Evolutionary conservation across 176 grass and related monocot genomes (phyloP).

Genomic region (Chrysopogon serrulatus): DNA sequence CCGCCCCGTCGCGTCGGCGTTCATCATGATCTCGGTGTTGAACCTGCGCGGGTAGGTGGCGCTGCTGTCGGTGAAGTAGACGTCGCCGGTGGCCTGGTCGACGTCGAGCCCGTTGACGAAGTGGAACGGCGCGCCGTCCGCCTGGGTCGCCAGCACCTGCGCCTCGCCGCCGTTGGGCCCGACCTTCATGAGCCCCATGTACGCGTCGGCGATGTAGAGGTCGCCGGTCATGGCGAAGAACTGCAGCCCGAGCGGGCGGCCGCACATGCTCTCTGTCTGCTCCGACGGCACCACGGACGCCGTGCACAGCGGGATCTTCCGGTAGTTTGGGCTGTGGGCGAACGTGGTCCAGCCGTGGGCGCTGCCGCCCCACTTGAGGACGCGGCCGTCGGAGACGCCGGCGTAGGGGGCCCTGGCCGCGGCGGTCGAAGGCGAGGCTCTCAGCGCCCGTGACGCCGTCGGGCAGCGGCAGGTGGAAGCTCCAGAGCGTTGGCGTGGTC

Average conservation of each 20-base stretch:
- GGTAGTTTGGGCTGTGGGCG: constrained; percentile 34
- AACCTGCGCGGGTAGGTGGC: constrained; percentile 34
- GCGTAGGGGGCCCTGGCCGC: too few species aligned
- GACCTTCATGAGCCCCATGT: constrained; percentile 40
- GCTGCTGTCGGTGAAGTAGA: constrained; percentile 74
- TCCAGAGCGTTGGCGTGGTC: too few species aligned
- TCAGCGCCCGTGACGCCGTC: too few species aligned
- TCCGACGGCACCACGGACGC: background rate
- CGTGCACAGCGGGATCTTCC: background rate
- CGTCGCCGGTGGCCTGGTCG: constrained; percentile 52
- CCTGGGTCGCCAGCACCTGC: constrained; percentile 22
- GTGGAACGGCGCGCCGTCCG: constrained; percentile 40
- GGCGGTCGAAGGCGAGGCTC: too few species aligned
- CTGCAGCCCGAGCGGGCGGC: constrained; percentile 54
- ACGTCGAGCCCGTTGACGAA: constrained; percentile 64
- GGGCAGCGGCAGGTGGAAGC: too few species aligned
- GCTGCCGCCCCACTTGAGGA: constrained; percentile 52
- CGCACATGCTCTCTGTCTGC: constrained; percentile 48
- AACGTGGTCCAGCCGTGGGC: constrained; percentile 36
- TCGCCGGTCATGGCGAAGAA: constrained; percentile 41
- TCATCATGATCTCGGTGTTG: constrained; percentile 8
- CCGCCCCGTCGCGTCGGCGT: constrained; percentile 34
- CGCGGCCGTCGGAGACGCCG: constrained; percentile 54
- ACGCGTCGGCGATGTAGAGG: constrained; percentile 66
- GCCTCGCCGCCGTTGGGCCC: constrained; percentile 36